Base-by-base conservation (phyloP, 1,284 basidiomycete genomes). In the Pseudozyma tsukubaensis region DNA sequence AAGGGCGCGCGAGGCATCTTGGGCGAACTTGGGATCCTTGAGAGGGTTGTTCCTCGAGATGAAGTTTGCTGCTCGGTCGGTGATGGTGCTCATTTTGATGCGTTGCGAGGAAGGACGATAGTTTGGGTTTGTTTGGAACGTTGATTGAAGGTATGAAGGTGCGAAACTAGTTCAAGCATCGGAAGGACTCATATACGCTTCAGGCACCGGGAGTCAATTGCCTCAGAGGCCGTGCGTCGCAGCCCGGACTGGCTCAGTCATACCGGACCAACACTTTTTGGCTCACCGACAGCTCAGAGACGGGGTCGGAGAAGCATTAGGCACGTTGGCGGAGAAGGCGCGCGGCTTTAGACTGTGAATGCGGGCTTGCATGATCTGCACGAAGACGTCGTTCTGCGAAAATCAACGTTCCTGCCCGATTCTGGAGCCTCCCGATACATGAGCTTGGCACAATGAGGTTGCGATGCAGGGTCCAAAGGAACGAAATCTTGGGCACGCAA, bases 41-140 rank as follows among this genome's bases (percentile, higher is more conserved):
- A 73, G 66, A 39, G 71, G 72, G 53, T 74, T 74, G 59, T 56
- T 45, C 37, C 57, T 51, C 42, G 68, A 70, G 54, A 74, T 59
- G 48, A 74, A 74, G 67, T 43, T 37, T 8, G 62, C 53, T 19
- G 68, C 72, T 24, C 57, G 51, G 51, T 74, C 61, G 50, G 57
- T 50, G 57, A 65, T 54, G 60, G 63, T 56, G 53, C 59, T 74
- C 64, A 67, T 74, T 18, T 13, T 61, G 52, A 36, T 42, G 24
- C 24, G 24, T 29, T 29, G 24, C 24, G 24, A 29, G 24, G 3
- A 29, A 29, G 24, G 24, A 29, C 24, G 24, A 29, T 24, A 14
- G 7, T 24, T 21, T 21, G 44, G 24, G 4, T 18, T n/a, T 43
- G 42, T 1, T 7, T 7, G 19, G 2, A 21, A 24, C 10, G 24